Base-by-base conservation (phyloP, 2,329 filamentous ascomycete genomes). In the Tolypocladium cylindrosporum region DNA sequence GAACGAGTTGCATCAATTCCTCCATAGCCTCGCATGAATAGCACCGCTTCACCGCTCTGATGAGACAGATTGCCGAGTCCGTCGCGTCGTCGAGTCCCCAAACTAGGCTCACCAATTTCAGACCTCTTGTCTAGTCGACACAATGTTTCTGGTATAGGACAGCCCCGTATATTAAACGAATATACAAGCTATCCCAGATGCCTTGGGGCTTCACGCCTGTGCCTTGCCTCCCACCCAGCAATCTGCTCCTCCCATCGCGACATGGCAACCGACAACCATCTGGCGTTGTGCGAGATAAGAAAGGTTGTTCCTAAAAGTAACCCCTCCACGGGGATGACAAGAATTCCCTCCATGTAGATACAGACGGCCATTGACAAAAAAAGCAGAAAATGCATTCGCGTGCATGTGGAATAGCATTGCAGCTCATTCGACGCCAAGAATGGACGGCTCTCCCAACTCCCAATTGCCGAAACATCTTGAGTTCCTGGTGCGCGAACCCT, bases 401-500 rank as follows among this genome's bases (percentile, higher is more conserved):
- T 56, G 54, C 54, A 37, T 43, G n/a, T 40, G 42, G 42, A 19
- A 55, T 39, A 54, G 48, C 51, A 24, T 55, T 53, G 48, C 43
- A 55, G 52, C 41, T 55, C 48, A 37, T 50, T 51, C 41, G 43
- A 57, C 45, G 42, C 55, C 58, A 21, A 56, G 24, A 13, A 54
- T 36, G n/a, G 37, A 34, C 57, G 55, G 31, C 52, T 59, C 55
- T 57, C 55, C 55, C 52, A 59, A 57, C 55, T 45, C 58, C 42
- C 50, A 40, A 55, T 59, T 61, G 56, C 56, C 59, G 53, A 57
- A 48, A 45, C 16, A 56, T 50, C 43, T 52, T 27, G 21, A 58
- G 52, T 24, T 54, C 43, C 53, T 37, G 27, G 63, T 54, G 27
- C 37, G 27, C 37, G 37, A 48, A 40, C 57, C 55, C 60, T 62